These are phyloP conservation scores for Chaetoceros tenuissimus DNA, from an alignment of 108 stramenopile species.

Conservation along the genomic window DNA sequence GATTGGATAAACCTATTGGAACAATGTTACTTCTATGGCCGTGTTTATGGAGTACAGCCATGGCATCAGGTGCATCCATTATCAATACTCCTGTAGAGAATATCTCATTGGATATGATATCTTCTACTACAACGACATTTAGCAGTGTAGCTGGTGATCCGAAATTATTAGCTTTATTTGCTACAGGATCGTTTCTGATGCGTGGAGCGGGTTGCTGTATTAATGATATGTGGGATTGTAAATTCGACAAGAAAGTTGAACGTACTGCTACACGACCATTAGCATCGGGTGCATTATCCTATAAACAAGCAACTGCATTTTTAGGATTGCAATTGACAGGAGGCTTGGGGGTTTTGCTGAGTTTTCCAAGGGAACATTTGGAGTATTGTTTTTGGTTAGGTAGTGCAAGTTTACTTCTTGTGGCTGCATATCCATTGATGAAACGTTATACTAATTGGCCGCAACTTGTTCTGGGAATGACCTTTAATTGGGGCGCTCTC, in stretches of 20 bases:
- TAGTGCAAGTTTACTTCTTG: constrained; percentile 82
- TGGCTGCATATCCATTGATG: constrained; percentile 89
- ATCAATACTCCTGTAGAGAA: neutral
- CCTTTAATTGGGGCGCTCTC: constrained; percentile 97
- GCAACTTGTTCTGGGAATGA: constrained; percentile 90
- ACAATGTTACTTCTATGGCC: constrained; percentile 82
- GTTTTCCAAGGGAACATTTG: constrained; percentile 48
- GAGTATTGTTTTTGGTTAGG: constrained; percentile 77
- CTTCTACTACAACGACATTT: neutral
- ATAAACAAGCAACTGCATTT: constrained; percentile 66
- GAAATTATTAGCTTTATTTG: constrained; percentile 47
- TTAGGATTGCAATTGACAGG: constrained; percentile 74
- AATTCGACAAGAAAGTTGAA: constrained; percentile 79
- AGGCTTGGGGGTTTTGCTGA: constrained; percentile 84
- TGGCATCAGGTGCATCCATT: constrained; percentile 32
- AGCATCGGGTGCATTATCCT: constrained; percentile 63
- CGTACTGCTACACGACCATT: constrained; percentile 87
- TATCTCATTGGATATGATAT: neutral
- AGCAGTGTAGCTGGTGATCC: constrained; percentile 23
- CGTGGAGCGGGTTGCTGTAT: constrained; percentile 95
- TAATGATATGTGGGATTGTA: constrained; percentile 97
- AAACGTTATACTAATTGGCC: constrained; percentile 94
- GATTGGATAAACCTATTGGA: constrained; percentile 83
- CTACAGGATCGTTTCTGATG: constrained; percentile 88
- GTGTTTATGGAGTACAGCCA: constrained; percentile 68